Base-by-base conservation (phyloP, 2,329 filamentous ascomycete species). In the Colletotrichum destructivum region DNA sequence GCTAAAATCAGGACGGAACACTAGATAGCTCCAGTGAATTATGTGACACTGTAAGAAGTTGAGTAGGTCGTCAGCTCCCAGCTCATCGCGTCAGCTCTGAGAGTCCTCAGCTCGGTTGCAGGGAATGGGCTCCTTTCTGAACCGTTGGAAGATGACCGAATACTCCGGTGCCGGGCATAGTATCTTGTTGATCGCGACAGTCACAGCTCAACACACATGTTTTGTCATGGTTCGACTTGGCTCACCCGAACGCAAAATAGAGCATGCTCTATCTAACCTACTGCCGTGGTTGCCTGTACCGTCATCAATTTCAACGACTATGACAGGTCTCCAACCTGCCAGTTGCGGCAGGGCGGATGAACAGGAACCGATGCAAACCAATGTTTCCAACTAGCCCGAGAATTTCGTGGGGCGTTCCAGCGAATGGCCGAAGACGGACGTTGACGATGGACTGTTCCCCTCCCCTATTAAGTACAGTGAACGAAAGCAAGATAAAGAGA, bases 1-100 rank as follows among this genome's bases (percentile, higher is more conserved):
- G 11, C 75, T 78, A 9, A 35, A 8, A 35, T 9, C 31, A 35
- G 8, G 7, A 35, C 8, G 8, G 8, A 35, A 9, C 7, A 35
- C 8, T 35, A 5, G 31, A 9, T 35, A 1, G 2, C 31, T 35
- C 31, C 1, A 9, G 31, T 35, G 31, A 9, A 0, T 2, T 35
- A 35, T 9, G 8, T 35, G 31, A 35, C 31, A 35, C 31, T 35
- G 31, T 8, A 9, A 35, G 8, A 35, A 8, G 31, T 35, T 35
- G 31, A 35, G 31, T 35, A 35, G 8, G 31, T 9, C 31, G 31
- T 35, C 31, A 9, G 31, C 31, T 35, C 31, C 31, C 8, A 35
- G 31, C 8, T 35, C 8, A 35, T 35, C 31, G 31, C 8, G 8
- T 35, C 31, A 35, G 31, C 8, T 35, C 31, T 35, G 31, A 35